Conservation (phyloP, 768 basidiomycete genomes). For the Mrakia blollopis region DNA sequence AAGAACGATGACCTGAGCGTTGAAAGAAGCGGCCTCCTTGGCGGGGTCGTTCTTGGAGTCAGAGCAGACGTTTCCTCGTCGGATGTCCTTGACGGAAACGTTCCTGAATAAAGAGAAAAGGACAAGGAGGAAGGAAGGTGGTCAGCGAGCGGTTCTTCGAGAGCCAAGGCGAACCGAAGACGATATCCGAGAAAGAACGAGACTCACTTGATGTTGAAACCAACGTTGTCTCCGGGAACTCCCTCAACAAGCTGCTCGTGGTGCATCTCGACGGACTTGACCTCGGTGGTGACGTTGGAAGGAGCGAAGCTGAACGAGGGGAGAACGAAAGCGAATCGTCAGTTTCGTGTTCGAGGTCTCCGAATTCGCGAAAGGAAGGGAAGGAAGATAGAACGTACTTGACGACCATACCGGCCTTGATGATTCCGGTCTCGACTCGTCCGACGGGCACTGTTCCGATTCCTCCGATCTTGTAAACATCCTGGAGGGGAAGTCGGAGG, state of each 20-base stretch:
- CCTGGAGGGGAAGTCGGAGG: constrained; percentile 99
- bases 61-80: constrained; percentile 97
- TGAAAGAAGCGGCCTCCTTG: constrained; percentile 97
- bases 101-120: constrained; percentile 14
- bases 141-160: too few relatives aligned
- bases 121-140: neutral
- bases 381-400: neutral
- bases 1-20: constrained; percentile 98
- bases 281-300: constrained; percentile 98
- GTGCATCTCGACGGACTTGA: constrained; percentile 98
- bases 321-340: too few relatives aligned
- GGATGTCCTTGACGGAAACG: constrained; percentile 99
- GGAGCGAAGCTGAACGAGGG: constrained; percentile 17
- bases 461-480: constrained; percentile 99
- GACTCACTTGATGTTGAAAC: constrained; percentile 34
- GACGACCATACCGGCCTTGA: constrained; percentile 98
- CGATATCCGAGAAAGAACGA: neutral
- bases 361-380: too few relatives aligned
- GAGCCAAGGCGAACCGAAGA: too few relatives aligned
- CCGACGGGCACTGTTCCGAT: constrained; percentile 99
- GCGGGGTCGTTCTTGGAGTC: constrained; percentile 99
- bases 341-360: too few relatives aligned
- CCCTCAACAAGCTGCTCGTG: constrained; percentile 76
- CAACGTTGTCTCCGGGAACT: constrained; percentile 95
- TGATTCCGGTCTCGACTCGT: constrained; percentile 99